Evolutionary conservation across 768 basidiomycete genomes (phyloP), one percentile per base, ranked within the genome.

Genomic region (Russula sp.): DNA sequence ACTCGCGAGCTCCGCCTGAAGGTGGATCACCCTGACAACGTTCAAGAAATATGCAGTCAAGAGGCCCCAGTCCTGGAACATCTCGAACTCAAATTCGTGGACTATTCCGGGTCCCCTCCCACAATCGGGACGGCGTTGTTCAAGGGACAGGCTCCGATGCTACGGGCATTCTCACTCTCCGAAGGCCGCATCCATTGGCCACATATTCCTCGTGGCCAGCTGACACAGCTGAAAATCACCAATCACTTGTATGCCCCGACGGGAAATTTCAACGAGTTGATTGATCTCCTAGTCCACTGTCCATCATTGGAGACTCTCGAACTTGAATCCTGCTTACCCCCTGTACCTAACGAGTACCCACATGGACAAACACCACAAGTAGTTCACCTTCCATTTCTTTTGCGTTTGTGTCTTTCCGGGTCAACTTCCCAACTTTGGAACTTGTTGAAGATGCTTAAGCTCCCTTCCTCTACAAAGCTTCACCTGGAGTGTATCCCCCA

Each of bases 311-410:
- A 62, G 29, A 16, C 25, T 18, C 61, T 62, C 25, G 50, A 36
- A 5, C 60, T 61, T 25, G 41, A 45, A 7, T 45, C 2, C 34
- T 61, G 60, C 41, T 36, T 61, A 32, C 48, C 47, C 20, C 3
- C 47, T 10, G 32, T 18, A 9, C 48, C 16, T 45, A 34, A 41
- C 34, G 32, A 50, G 14, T 13, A 14, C 11, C 5, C 48, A 8
- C 22, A 11, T 16, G 25, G 16, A 9, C 54, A 29, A 39, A 48
- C n/a, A n/a, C n/a, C n/a, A n/a, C n/a, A n/a, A n/a, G n/a, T 7
- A 2, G 36, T 61, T 22, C 39, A 34, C 39, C 60, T 61, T 56
- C 60, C 60, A 10, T 46, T 20, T 1, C 60, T 61, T 49, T 42
- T 46, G 9, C 20, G 39, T 18, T 45, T 61, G 11, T 29, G 20